These are phyloP conservation scores for Cynanchum wilfordii DNA, from an alignment of 257 asterid species.

Conservation along the genomic window DNA sequence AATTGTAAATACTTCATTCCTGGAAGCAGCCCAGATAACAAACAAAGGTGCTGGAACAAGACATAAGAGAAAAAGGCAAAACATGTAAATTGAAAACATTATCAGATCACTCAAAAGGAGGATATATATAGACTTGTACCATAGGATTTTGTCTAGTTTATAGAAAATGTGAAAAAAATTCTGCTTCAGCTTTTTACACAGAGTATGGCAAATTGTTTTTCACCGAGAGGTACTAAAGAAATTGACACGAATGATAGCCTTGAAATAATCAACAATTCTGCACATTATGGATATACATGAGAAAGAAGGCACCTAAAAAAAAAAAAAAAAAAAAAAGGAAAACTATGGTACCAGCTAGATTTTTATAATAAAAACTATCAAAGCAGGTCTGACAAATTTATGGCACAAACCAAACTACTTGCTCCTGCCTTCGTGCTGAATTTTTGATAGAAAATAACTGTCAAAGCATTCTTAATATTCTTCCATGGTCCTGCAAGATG, in stretches of 20 bases:
- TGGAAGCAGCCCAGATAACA: neutral
- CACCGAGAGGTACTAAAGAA: neutral
- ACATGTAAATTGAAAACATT: neutral
- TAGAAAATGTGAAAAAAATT: neutral
- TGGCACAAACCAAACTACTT: neutral
- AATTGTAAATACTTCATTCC: conserved; percentile 3
- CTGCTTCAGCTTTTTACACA: neutral
- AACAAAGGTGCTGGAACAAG: neutral
- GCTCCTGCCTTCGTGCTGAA: neutral
- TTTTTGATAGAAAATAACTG: neutral
- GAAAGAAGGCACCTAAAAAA: neutral
- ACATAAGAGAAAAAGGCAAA: neutral
- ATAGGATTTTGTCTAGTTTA: neutral
- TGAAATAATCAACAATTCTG: too few relatives aligned
- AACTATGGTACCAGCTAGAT: neutral
- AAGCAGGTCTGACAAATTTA: neutral
- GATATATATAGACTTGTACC: neutral
- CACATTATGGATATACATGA: neutral
- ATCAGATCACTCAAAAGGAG: neutral
- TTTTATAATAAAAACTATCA: neutral
- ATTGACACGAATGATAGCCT: neutral
- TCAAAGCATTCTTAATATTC: neutral
- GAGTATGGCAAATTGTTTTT: neutral
- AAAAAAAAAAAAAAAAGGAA: neutral
- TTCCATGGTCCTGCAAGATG: neutral